phyloP scores from a whole-genome alignment of 106 monocot genomes.

The Dendrobium huoshanense region DNA sequence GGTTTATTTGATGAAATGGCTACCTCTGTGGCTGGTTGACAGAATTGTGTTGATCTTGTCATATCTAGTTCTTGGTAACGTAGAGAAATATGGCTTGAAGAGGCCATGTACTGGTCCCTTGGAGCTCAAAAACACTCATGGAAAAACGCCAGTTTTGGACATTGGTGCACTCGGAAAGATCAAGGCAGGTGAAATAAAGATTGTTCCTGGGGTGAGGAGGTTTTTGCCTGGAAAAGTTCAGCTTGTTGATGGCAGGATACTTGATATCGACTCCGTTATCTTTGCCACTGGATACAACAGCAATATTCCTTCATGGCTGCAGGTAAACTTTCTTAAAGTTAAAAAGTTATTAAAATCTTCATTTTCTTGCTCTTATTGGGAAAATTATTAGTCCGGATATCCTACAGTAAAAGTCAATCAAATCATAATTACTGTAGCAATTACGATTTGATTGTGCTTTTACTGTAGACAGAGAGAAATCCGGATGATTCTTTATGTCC shows the following conservation, averaged over 20 bases:
- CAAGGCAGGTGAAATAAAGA: slow-evolving; percentile 44
- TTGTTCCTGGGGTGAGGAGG: slow-evolving; percentile 50
- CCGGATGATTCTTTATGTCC: no score
- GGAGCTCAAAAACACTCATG: slow-evolving; percentile 51
- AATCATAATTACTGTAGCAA: no score
- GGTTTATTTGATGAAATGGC: slow-evolving; percentile 38
- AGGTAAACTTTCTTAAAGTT: slow-evolving; percentile 19
- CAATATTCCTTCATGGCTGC: slow-evolving; percentile 63
- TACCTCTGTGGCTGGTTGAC: slow-evolving; percentile 56
- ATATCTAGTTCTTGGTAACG: slow-evolving; percentile 33
- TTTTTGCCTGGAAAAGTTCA: slow-evolving; percentile 39
- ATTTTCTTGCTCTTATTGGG: background rate
- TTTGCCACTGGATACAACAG: slow-evolving; percentile 63
- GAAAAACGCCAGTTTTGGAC: slow-evolving; percentile 60
- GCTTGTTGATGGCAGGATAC: slow-evolving; percentile 32
- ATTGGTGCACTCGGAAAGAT: slow-evolving; percentile 50
- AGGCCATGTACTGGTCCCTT: slow-evolving; percentile 46
- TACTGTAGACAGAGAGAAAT: no score
- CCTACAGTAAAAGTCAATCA: no score
- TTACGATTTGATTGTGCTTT: no score
- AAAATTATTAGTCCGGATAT: no score
- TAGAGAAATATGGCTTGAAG: slow-evolving; percentile 32
- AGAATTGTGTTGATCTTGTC: slow-evolving; percentile 35
- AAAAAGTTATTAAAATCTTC: background rate
- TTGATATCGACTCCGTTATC: slow-evolving; percentile 43